These are phyloP conservation scores for Paraphoma chrysanthemicola DNA, from an alignment of 2,329 filamentous ascomycete species.

Conservation along the genomic window DNA sequence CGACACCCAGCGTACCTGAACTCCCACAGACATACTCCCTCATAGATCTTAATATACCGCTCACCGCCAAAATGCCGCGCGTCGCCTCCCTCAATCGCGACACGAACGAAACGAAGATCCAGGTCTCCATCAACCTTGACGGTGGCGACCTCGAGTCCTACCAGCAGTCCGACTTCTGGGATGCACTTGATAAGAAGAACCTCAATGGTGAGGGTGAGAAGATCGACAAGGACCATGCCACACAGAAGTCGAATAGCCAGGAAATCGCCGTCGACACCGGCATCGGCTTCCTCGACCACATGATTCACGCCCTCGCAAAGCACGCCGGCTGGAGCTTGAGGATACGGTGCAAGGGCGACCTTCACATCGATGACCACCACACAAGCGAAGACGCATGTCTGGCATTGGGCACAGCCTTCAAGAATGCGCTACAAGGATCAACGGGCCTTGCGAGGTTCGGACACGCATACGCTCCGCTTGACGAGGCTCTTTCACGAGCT, in stretches of 20 bases:
- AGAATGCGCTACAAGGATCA: constrained; percentile 76
- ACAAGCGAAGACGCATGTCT: constrained; percentile 96
- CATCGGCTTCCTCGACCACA: constrained; percentile 98
- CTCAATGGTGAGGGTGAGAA: constrained; percentile 41
- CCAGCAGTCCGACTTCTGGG: constrained; percentile 43
- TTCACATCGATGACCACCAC: constrained; percentile 99
- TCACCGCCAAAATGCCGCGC: constrained; percentile 55
- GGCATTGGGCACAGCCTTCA: constrained; percentile 86
- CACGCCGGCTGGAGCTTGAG: constrained; percentile 93
- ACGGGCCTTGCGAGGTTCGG: constrained; percentile 89
- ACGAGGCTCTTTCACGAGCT: constrained; percentile 91
- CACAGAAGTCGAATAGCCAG: constrained; percentile 83
- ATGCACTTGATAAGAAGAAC: constrained; percentile 54
- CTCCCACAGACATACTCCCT: neutral
- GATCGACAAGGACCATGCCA: constrained; percentile 71
- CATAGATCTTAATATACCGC: neutral
- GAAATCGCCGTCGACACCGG: constrained; percentile 88
- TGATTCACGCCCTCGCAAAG: constrained; percentile 96
- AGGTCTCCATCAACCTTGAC: constrained; percentile 90
- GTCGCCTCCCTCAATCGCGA: constrained; percentile 82
- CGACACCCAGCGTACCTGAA: neutral
- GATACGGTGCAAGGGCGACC: constrained; percentile 82
- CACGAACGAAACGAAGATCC: constrained; percentile 98
- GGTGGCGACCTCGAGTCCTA: constrained; percentile 73
- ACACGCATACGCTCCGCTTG: constrained; percentile 88